Evolutionary conservation across 2,329 filamentous ascomycete genomes (phyloP), one percentile per base, ranked within the genome.

Genomic region (Shiraia sp.): DNA sequence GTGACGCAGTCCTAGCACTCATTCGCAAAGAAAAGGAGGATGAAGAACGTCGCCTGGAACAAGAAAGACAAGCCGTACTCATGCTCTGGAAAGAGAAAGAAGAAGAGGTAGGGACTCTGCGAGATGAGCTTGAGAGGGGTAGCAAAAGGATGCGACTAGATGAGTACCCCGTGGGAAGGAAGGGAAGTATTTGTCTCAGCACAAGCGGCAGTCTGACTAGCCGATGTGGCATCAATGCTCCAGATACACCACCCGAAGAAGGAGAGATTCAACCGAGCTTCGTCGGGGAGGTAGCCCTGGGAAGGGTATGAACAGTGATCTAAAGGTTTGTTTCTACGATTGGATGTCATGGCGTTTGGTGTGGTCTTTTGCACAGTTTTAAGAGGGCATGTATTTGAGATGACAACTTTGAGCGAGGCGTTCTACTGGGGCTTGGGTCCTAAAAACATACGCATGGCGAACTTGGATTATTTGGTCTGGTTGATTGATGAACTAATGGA

Each of bases 1-100:
- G 77, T 6, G 74, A 78, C 41, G 77, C 76, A 10, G 59, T 80
- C 13, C 38, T 62, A 8, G 54, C 66, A 37, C 57, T 58, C 8
- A 55, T 58, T 27, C 35, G 35, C 15, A 40, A 40, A 10, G 56
- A 63, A 30, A 42, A 49, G 14, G 48, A 50, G 5, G 45, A 54
- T 1, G 51, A 59, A 14, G 50, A 47, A 40, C 32, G 36, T 12
- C 39, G 56, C 12, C 29, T 59, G 3, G 45, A 50, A n/a, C 47
- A 53, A 12, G 56, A 58, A 44, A 34, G 56, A 10, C 44, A 52
- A 25, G 49, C 51, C 17, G 56, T 59, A 22, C 40, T 59, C 17
- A 39, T 43, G 29, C 29, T 59, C 23, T 57, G 55, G 55, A 57
- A 51, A 30, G 51, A 55, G 30, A 61, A 59, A 37, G 53, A 59